phyloP scores from a whole-genome alignment of 805 yeast species.

The Dipodascopsis uninucleata region DNA sequence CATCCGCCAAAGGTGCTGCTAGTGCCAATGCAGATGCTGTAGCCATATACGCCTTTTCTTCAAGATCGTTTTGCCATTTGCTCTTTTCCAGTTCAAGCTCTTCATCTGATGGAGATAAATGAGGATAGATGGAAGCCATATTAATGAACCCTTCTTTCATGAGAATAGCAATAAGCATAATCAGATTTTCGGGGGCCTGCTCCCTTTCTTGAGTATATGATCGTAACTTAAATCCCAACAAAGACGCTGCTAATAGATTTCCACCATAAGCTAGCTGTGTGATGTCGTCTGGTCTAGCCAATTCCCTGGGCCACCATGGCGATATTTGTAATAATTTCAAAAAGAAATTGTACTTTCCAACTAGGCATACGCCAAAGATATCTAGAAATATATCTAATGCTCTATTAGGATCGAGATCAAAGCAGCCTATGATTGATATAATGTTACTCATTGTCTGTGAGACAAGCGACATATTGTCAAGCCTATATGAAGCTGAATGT shows the following conservation, averaged over 20 bases:
- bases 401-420: conserved; percentile 67
- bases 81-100: conserved; percentile 46
- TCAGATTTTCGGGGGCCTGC: conserved; percentile 44
- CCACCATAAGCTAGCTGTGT: conserved; percentile 45
- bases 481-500: conserved; percentile 17
- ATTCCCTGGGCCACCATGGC: conserved; percentile 62
- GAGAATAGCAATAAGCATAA: conserved; percentile 50
- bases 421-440: conserved; percentile 66
- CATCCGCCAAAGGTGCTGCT: conserved; percentile 78
- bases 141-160: conserved; percentile 65
- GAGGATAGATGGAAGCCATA: conserved; percentile 57
- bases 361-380: conserved; percentile 46
- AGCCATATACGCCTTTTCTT: conserved; percentile 56
- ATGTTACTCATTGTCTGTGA: conserved; percentile 46
- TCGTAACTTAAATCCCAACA: conserved; percentile 49
- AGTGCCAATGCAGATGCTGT: conserved; percentile 76
- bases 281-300: conserved; percentile 2
- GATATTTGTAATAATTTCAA: conserved; percentile 51
- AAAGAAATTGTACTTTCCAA: conserved; percentile 45
- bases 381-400: conserved; percentile 61
- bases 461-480: conserved; percentile 33
- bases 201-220: conserved; percentile 33
- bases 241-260: conserved; percentile 50
- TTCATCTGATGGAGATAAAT: conserved; percentile 51
- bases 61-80: conserved; percentile 46